Base-by-base conservation (phyloP, 345 rosid genomes). In the Corymbia maculata region DNA sequence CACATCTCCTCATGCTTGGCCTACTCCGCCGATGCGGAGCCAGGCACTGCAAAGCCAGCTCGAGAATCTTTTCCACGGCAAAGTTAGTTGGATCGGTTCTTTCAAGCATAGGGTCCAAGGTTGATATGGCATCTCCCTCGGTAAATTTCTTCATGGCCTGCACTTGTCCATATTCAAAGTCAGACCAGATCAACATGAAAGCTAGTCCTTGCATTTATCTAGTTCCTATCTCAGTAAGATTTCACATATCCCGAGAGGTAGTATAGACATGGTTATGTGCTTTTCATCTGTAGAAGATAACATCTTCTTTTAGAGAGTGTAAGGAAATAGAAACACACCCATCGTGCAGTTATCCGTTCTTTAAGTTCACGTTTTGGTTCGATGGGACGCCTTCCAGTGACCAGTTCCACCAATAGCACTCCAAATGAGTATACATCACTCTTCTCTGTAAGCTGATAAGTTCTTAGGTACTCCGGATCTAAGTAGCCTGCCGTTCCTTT, bases 401-500 rank as follows among this genome's bases (percentile, higher is more conserved):
- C 92, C 87, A 98, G 88, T 87, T 98, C 98, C 59, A 96, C 94
- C 52, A 98, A 94, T 50, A 98, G 89, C 28, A 97, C 98, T 52
- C 99, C 99, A 30, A 98, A 98, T 28, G 99, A 98, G 92, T 94
- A 98, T 50, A 98, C 99, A 79, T 98, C 98, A 59, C 99, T 98
- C 93, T 97, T 98, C 88, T 95, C 98, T 0, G 99, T 98, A 30
- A 98, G 95, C 86, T 97, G 98, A 88, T 97, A 95, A 49, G 99
- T 97, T 87, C 90, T 94, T 32, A 98, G 89, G 93, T 98, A 98
- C 88, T 98, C 99, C 2, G 98, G 98, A 84, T 98, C 99, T 88
- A 98, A 89, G 92, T 98, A 98, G 84, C 99, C 99, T 4, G 97
- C 99, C 11, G 99, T 98, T 92, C 98, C 99, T 93, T 97, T 98